phyloP scores from a whole-genome alignment of 495 filamentous ascomycete genomes.

The Sordaria brevicollis region DNA sequence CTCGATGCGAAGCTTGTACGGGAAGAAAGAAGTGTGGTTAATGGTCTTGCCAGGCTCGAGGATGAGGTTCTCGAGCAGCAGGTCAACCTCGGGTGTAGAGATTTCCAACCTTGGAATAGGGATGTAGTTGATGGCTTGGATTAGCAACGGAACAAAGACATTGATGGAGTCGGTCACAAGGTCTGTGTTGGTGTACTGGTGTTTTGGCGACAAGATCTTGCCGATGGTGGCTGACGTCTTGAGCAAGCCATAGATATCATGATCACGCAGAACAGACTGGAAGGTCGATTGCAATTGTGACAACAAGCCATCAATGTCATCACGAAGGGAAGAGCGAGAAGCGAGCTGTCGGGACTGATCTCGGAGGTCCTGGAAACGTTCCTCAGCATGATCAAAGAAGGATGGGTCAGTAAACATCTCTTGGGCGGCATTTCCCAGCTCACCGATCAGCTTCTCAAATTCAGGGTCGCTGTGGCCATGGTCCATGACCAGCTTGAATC shows the following conservation, averaged over 20 bases:
- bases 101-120: slow-evolving; percentile 83
- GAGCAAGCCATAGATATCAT: slow-evolving; percentile 56
- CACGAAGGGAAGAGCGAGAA: slow-evolving; percentile 51
- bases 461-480: slow-evolving; percentile 71
- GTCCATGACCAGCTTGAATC: slow-evolving; percentile 56
- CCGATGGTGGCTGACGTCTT: slow-evolving; percentile 53
- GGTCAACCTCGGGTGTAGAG: slow-evolving; percentile 69
- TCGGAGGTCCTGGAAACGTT: slow-evolving; percentile 63
- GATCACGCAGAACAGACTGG: slow-evolving; percentile 55
- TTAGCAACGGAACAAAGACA: slow-evolving; percentile 68
- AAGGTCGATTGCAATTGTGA: slow-evolving; percentile 58
- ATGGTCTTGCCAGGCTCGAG: slow-evolving; percentile 80
- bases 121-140: slow-evolving; percentile 70
- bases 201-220: slow-evolving; percentile 50
- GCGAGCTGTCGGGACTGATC: slow-evolving; percentile 54
- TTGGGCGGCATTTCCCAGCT: slow-evolving; percentile 61
- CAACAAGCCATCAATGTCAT: slow-evolving; percentile 66
- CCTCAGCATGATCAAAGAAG: slow-evolving; percentile 62
- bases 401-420: slow-evolving; percentile 78
- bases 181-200: slow-evolving; percentile 48
- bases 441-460: slow-evolving; percentile 67
- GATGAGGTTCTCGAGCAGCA: slow-evolving; percentile 82
- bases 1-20: slow-evolving; percentile 68
- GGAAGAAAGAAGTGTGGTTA: slow-evolving; percentile 81
- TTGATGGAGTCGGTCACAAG: slow-evolving; percentile 65